A percentile compares a stretch with the other conserved stretches of the same genome.
Conservation (phyloP, 306 rosid species). For the Sicyos baderoa region DNA sequence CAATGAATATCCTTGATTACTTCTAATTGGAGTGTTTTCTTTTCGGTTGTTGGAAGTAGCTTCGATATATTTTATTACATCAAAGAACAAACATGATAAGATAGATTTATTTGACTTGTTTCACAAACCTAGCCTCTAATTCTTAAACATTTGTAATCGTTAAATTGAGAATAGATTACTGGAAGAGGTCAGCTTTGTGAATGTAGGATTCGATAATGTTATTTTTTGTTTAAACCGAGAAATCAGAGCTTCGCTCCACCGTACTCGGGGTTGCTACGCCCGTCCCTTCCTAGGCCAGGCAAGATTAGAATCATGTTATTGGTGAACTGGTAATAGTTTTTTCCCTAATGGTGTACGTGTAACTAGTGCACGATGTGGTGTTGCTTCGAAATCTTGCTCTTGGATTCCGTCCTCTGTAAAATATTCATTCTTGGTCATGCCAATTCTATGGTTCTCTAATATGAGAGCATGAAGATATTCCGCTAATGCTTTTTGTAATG, state of each 20-base stretch:
- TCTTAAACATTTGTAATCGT: too few relatives aligned
- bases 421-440: conserved; percentile 3
- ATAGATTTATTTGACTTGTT: background rate
- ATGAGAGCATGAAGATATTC: background rate
- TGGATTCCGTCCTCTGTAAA: background rate
- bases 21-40: background rate
- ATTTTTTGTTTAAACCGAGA: too few relatives aligned
- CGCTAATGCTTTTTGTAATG: background rate
- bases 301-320: background rate
- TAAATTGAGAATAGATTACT: too few relatives aligned
- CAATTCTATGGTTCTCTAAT: background rate
- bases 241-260: too few relatives aligned
- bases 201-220: too few relatives aligned
- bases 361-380: background rate
- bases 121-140: too few relatives aligned
- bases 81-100: background rate
- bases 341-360: background rate
- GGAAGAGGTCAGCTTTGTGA: too few relatives aligned
- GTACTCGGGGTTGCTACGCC: too few relatives aligned
- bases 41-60: background rate
- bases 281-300: too few relatives aligned
- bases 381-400: background rate
- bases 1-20: background rate
- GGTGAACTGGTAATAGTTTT: background rate
- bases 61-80: background rate